These are phyloP conservation scores for Metarhizium sp. DNA, from an alignment of 2,329 filamentous ascomycete species.

Conservation along the genomic window DNA sequence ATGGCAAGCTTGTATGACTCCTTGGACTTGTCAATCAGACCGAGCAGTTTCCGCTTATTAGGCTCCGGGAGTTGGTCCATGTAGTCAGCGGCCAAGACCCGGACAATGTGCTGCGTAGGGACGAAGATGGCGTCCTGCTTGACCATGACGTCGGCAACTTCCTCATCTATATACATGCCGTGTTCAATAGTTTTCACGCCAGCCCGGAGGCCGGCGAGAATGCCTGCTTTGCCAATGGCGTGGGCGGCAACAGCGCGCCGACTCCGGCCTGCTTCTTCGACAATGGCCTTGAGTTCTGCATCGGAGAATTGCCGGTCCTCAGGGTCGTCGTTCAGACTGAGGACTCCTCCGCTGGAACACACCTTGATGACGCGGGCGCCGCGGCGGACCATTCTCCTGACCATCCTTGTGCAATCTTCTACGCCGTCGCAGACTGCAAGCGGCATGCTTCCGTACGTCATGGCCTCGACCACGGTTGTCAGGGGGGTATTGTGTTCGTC, in stretches of 20 bases:
- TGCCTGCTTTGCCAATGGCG: conserved; percentile 30
- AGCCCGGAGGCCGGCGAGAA: conserved; percentile 26
- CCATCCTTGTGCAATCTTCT: conserved; percentile 29
- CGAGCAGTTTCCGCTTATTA: conserved; percentile 6
- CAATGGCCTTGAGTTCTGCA: conserved; percentile 27
- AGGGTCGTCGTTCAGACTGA: conserved; percentile 29
- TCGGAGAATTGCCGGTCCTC: conserved; percentile 28
- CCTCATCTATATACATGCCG: conserved; percentile 29
- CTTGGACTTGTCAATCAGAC: conserved; percentile 27
- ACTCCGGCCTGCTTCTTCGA: conserved; percentile 26
- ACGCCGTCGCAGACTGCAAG: conserved; percentile 27
- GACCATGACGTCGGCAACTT: conserved; percentile 29
- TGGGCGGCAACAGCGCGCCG: conserved; percentile 29
- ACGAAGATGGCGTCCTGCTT: conserved; percentile 26
- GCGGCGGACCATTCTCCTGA: conserved; percentile 29
- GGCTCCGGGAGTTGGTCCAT: conserved; percentile 23
- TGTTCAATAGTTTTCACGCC: conserved; percentile 31
- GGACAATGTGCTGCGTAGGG: conserved; percentile 28
- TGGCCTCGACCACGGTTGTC: conserved; percentile 19
- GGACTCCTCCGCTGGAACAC: conserved; percentile 28
- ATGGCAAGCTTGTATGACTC: conserved; percentile 28
- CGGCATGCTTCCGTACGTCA: conserved; percentile 23
- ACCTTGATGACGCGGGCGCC: conserved; percentile 32
- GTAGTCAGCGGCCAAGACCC: conserved; percentile 18
- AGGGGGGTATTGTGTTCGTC: conserved; percentile 26